phyloP scores from a whole-genome alignment of 257 asterid species.

The Echites panduratus region DNA sequence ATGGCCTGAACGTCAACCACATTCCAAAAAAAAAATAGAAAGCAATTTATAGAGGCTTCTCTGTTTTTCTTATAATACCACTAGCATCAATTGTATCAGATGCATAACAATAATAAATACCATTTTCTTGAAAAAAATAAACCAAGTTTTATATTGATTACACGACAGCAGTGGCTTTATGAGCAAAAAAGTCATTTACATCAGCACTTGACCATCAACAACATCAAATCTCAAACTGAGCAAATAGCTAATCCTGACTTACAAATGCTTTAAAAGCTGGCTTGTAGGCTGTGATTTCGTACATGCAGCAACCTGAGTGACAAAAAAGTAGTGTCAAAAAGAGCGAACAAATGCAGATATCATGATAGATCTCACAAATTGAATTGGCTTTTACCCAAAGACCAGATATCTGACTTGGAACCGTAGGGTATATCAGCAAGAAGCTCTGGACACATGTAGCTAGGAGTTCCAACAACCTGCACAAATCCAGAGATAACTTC shows the following conservation, averaged over 20 bases:
- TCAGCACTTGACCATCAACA: background rate
- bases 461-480: slow-evolving; percentile 99
- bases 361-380: slow-evolving; percentile 15
- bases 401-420: slow-evolving; percentile 97
- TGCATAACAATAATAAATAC: background rate
- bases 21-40: background rate
- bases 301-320: slow-evolving; percentile 80
- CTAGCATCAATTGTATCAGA: background rate
- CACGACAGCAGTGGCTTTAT: background rate
- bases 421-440: slow-evolving; percentile 99
- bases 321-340: slow-evolving; percentile 3
- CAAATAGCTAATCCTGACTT: slow-evolving; percentile 29
- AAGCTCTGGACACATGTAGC: slow-evolving; percentile 99
- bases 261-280: slow-evolving; percentile 97
- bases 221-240: background rate
- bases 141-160: no score
- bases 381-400: slow-evolving; percentile 54
- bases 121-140: no score
- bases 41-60: background rate
- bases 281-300: slow-evolving; percentile 81
- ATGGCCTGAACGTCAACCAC: slow-evolving; percentile 4
- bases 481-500: slow-evolving; percentile 5
- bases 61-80: background rate
- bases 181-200: background rate
- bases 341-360: slow-evolving; percentile 16